Percentiles rank a stretch among this genome's conserved stretches.
Evolutionary conservation across 768 basidiomycete genomes (phyloP).

Genomic region (Strobilomyces echinocephalus): DNA sequence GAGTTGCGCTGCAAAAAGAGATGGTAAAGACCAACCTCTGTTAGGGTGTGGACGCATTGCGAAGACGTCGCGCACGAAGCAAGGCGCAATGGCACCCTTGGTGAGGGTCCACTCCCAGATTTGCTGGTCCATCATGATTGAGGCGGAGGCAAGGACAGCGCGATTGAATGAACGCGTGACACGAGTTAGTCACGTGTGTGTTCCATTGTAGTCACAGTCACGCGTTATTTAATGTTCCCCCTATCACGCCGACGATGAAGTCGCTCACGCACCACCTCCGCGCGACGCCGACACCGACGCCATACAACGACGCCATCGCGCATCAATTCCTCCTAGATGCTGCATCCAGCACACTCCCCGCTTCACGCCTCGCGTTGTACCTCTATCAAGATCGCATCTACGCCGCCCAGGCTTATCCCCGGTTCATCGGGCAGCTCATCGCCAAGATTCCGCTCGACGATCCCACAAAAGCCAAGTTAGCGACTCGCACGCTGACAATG

Average conservation of each 20-base stretch:
- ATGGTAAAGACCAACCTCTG: constrained; percentile 24
- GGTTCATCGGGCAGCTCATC: constrained; percentile 65
- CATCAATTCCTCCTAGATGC: constrained; percentile 61
- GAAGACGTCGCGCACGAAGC: constrained; percentile 51
- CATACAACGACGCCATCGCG: constrained; percentile 45
- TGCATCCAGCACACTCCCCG: constrained; percentile 46
- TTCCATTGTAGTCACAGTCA: not conserved
- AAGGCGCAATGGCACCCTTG: constrained; percentile 50
- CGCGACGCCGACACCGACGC: constrained; percentile 30
- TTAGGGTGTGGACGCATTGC: constrained; percentile 37
- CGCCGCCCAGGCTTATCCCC: constrained; percentile 69
- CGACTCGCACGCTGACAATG: constrained; percentile 38
- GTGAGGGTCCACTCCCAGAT: constrained; percentile 53
- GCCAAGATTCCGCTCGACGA: constrained; percentile 45
- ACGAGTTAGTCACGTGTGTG: constrained; percentile 1
- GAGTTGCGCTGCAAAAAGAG: not conserved
- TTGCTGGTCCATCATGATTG: constrained; percentile 18
- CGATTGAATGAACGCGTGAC: constrained; percentile 8
- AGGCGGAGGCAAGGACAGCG: not conserved
- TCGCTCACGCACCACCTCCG: constrained; percentile 32
- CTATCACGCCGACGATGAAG: not conserved
- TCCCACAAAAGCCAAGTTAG: constrained; percentile 1
- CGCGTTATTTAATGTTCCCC: not conserved
- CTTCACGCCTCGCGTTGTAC: constrained; percentile 51
- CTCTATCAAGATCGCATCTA: constrained; percentile 72